These are phyloP conservation scores for Hypoxylon perforatum DNA, from an alignment of 495 filamentous ascomycete species.

Conservation along the genomic window DNA sequence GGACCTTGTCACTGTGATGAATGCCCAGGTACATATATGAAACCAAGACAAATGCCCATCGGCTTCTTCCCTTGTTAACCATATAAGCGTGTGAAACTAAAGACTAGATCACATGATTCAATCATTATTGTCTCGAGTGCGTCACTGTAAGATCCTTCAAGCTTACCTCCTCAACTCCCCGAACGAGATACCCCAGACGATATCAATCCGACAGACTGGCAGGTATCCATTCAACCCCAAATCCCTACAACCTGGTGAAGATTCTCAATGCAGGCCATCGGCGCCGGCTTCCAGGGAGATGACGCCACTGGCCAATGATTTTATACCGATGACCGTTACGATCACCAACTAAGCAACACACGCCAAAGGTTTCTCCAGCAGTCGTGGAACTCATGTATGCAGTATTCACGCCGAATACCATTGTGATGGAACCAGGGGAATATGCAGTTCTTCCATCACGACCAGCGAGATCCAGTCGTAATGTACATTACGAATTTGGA, in stretches of 20 bases:
- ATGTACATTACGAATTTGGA: slow-evolving; percentile 1
- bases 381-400: slow-evolving; percentile 22
- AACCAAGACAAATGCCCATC: no score
- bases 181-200: slow-evolving; percentile 1
- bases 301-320: slow-evolving; percentile 7
- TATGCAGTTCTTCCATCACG: background rate
- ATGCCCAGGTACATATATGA: no score
- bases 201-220: slow-evolving; percentile 19
- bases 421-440: slow-evolving; percentile 6
- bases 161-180: slow-evolving; percentile 7
- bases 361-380: background rate
- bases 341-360: background rate
- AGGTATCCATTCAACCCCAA: background rate
- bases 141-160: background rate
- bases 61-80: no score
- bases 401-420: slow-evolving; percentile 9
- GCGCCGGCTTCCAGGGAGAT: background rate
- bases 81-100: no score
- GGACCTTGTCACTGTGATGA: no score
- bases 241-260: background rate
- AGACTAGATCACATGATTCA: no score
- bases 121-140: background rate
- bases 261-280: slow-evolving; percentile 14
- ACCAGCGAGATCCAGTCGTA: background rate
- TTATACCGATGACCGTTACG: background rate